phyloP scores from a whole-genome alignment of 2,329 filamentous ascomycete species.

The Talaromyces sp. region DNA sequence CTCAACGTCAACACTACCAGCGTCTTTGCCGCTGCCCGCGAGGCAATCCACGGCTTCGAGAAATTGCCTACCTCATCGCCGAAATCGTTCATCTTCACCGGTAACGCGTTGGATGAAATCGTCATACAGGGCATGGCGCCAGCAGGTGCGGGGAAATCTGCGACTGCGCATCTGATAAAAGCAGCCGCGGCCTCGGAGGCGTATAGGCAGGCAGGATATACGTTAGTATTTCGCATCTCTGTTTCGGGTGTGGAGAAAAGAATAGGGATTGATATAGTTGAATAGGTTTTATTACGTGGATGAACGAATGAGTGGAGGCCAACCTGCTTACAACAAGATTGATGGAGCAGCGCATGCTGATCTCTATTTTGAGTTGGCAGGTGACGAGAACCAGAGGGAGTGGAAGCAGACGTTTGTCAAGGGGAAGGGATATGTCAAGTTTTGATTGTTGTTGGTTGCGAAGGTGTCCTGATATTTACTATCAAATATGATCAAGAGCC shows the following conservation, averaged over 20 bases:
- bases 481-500: neutral
- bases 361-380: neutral
- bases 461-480: no score
- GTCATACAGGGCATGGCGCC: neutral
- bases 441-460: neutral
- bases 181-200: neutral
- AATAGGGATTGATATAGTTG: neutral
- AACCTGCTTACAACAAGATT: neutral
- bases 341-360: conserved; percentile 6
- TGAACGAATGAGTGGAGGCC: neutral
- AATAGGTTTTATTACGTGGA: conserved; percentile 4
- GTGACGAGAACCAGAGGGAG: neutral
- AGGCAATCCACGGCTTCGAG: neutral
- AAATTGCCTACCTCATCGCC: neutral
- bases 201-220: neutral
- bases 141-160: neutral
- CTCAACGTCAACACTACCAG: conserved; percentile 9
- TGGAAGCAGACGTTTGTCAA: conserved; percentile 14
- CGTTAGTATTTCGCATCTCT: neutral
- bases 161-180: neutral
- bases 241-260: neutral
- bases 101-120: neutral
- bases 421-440: conserved; percentile 3
- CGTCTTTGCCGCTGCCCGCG: neutral
- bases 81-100: conserved; percentile 2